Conservation (phyloP, 2,329 filamentous ascomycete genomes). For the Ilyonectria sp. region DNA sequence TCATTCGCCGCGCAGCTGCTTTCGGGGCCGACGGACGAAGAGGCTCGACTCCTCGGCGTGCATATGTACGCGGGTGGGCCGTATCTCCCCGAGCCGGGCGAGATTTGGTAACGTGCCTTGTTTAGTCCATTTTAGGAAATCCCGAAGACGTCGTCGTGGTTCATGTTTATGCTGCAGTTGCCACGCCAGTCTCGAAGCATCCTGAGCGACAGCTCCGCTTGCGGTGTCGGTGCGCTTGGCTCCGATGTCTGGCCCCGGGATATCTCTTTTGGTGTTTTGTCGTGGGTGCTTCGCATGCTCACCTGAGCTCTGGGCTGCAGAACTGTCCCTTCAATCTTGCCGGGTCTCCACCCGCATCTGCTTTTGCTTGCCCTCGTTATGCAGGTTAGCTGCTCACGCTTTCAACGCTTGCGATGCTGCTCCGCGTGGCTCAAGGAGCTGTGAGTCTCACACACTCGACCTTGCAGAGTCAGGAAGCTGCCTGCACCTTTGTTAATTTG, state of each 20-base stretch:
- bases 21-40: conserved; percentile 25
- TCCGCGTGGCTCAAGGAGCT: not conserved
- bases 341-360: not conserved
- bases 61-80: conserved; percentile 10
- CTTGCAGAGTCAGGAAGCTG: not conserved
- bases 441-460: not conserved
- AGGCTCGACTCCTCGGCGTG: not conserved
- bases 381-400: not conserved
- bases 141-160: conserved; percentile 26
- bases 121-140: conserved; percentile 38
- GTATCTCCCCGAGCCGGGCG: conserved; percentile 9
- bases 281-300: conserved; percentile 15
- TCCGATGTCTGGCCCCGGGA: not conserved
- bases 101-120: conserved; percentile 8
- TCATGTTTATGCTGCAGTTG: not conserved
- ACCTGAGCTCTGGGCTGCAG: conserved; percentile 18
- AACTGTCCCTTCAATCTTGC: conserved; percentile 9
- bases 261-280: conserved; percentile 26
- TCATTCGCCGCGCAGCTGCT: not conserved
- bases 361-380: not conserved
- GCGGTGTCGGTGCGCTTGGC: conserved; percentile 10
- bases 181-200: conserved; percentile 25
- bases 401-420: not conserved
- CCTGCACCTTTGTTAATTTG: not conserved
- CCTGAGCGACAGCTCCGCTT: conserved; percentile 15